These are phyloP conservation scores for Tylopilus felleus DNA, from an alignment of 768 basidiomycete species.

Conservation along the genomic window DNA sequence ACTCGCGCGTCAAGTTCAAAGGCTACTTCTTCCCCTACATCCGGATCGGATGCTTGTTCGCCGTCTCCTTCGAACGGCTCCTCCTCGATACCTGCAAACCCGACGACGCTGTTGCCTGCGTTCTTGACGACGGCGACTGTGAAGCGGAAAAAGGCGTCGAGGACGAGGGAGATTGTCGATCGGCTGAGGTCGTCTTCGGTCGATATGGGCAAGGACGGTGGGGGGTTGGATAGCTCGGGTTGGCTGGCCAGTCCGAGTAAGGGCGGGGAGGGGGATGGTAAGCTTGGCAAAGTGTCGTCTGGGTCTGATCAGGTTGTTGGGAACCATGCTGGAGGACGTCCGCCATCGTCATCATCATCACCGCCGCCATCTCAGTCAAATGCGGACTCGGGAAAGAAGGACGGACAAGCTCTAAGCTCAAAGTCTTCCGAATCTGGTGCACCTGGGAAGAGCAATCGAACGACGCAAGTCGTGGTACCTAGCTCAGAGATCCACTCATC, in stretches of 20 bases:
- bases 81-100: slow-evolving; percentile 1
- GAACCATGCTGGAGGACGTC: neutral
- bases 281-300: neutral
- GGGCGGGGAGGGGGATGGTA: slow-evolving; percentile 5
- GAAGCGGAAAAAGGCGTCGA: slow-evolving; percentile 26
- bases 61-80: slow-evolving; percentile 1
- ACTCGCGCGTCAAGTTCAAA: slow-evolving; percentile 11
- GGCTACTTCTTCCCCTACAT: slow-evolving; percentile 4
- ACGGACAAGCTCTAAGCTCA: neutral
- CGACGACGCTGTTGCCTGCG: slow-evolving; percentile 22
- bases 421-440: neutral
- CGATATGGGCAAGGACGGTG: slow-evolving; percentile 17
- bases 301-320: slow-evolving; percentile 7
- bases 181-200: slow-evolving; percentile 25
- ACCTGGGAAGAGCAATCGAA: neutral
- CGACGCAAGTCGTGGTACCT: neutral
- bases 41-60: slow-evolving; percentile 6
- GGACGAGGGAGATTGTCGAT: slow-evolving; percentile 31
- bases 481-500: neutral
- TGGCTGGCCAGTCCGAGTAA: slow-evolving; percentile 14
- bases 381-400: neutral
- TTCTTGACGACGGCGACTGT: slow-evolving; percentile 19
- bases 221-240: slow-evolving; percentile 6
- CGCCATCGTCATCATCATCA: neutral
- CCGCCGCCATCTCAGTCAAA: slow-evolving; percentile 3